These are phyloP conservation scores for Tetrahymena borealis DNA, from an alignment of 73 alveolate species.

Conservation along the genomic window DNA sequence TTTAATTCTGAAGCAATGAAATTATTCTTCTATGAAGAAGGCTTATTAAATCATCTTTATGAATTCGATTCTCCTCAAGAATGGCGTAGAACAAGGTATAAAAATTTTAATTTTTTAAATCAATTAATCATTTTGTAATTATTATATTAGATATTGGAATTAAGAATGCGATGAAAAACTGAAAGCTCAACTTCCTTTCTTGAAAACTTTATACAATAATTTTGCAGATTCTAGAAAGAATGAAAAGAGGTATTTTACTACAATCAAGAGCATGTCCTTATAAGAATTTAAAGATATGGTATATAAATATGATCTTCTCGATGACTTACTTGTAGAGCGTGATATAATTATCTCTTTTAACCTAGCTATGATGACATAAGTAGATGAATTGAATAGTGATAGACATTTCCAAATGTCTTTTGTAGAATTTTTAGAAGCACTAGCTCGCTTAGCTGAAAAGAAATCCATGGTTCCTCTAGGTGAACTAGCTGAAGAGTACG, in stretches of 20 bases:
- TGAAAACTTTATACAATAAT: not conserved
- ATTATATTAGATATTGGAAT: not conserved
- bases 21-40: not conserved
- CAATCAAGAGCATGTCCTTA: conserved; percentile 34
- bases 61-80: not conserved
- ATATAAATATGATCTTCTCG: conserved; percentile 19
- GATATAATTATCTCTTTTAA: conserved; percentile 52
- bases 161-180: not conserved
- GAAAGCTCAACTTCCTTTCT: not conserved
- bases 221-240: not conserved
- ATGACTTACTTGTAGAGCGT: conserved; percentile 47
- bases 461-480: conserved; percentile 7
- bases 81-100: not conserved
- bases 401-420: conserved; percentile 57
- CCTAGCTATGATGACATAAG: conserved; percentile 63
- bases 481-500: not conserved
- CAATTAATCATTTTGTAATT: not conserved
- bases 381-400: conserved; percentile 54
- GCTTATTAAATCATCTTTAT: not conserved
- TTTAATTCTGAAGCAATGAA: not conserved
- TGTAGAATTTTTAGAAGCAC: conserved; percentile 70
- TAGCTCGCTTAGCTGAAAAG: conserved; percentile 66
- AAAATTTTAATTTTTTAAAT: not conserved
- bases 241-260: not conserved
- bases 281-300: conserved; percentile 46